Conservation (phyloP, 2,329 filamentous ascomycete species). For the Ilyonectria robusta region DNA sequence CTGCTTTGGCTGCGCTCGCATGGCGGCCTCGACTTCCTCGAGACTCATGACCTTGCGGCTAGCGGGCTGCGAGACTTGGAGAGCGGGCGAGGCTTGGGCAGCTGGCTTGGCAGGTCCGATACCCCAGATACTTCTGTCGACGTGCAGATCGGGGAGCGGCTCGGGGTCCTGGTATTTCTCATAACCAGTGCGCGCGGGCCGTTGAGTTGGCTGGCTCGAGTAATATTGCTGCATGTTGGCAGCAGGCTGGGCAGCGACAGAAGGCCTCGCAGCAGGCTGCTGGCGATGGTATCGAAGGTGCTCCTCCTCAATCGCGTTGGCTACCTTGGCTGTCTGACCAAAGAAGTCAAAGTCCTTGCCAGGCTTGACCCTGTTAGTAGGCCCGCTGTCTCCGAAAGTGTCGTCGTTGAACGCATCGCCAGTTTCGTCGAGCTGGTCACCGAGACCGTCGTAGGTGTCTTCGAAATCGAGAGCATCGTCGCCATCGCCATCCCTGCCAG, state of each 20-base stretch:
- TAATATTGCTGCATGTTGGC: constrained; percentile 50
- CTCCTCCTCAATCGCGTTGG: constrained; percentile 90
- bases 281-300: constrained; percentile 87
- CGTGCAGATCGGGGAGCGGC: constrained; percentile 90
- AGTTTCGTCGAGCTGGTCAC: constrained; percentile 90
- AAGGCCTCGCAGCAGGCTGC: constrained; percentile 67
- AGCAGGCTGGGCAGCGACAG: constrained; percentile 52
- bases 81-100: constrained; percentile 50
- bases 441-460: constrained; percentile 96
- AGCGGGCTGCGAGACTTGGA: constrained; percentile 44
- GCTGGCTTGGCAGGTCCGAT: constrained; percentile 70
- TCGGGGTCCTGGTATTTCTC: constrained; percentile 90
- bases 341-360: constrained; percentile 99
- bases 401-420: constrained; percentile 98
- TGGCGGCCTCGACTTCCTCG: constrained; percentile 95
- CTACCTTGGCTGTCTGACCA: constrained; percentile 89
- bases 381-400: constrained; percentile 76
- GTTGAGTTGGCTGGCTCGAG: constrained; percentile 39
- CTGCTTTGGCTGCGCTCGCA: constrained; percentile 79
- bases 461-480: constrained; percentile 83
- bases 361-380: constrained; percentile 65
- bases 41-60: constrained; percentile 91
- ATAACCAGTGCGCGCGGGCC: constrained; percentile 82
- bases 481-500: constrained; percentile 72
- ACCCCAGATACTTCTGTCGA: constrained; percentile 94